Percentiles rank a stretch among this genome's conserved stretches.
These are phyloP conservation scores for Naganishia randhawae DNA, from an alignment of 768 basidiomycete species.

Conservation along the genomic window DNA sequence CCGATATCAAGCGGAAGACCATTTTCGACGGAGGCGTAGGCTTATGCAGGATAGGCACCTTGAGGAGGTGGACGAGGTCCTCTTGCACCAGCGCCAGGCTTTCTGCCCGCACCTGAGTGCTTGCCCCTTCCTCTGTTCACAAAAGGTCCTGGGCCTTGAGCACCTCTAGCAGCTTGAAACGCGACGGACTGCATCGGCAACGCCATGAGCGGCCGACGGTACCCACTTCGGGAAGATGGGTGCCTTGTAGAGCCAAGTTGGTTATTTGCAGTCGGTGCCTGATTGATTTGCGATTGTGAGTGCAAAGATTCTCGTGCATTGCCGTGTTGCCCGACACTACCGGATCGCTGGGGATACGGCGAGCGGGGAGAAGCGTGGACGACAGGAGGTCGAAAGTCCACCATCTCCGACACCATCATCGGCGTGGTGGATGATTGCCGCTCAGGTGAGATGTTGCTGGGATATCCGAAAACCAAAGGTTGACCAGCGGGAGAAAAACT, in stretches of 20 bases:
- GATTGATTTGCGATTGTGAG: not conserved
- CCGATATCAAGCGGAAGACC: not conserved
- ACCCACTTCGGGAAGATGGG: not conserved
- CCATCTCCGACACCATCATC: not conserved
- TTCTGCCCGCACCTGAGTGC: not conserved
- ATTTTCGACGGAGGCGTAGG: not conserved
- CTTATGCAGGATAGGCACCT: not conserved
- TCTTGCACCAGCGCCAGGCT: not conserved
- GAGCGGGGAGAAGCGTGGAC: not conserved
- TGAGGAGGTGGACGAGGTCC: not conserved
- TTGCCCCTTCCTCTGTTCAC: not conserved
- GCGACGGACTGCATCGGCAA: constrained; percentile 17
- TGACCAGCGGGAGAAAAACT: not conserved
- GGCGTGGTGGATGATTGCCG: not conserved
- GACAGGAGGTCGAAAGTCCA: not conserved
- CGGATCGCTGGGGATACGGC: not conserved
- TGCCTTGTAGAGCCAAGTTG: not conserved
- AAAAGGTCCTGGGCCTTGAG: not conserved
- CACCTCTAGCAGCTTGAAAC: not conserved
- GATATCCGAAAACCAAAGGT: not conserved
- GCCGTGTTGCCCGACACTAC: not conserved
- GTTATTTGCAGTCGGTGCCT: not conserved
- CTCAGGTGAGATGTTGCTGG: not conserved
- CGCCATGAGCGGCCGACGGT: not conserved
- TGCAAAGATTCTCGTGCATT: not conserved